phyloP scores from a whole-genome alignment of 805 yeast species.

The Tetrapisispora namnaoensis region DNA sequence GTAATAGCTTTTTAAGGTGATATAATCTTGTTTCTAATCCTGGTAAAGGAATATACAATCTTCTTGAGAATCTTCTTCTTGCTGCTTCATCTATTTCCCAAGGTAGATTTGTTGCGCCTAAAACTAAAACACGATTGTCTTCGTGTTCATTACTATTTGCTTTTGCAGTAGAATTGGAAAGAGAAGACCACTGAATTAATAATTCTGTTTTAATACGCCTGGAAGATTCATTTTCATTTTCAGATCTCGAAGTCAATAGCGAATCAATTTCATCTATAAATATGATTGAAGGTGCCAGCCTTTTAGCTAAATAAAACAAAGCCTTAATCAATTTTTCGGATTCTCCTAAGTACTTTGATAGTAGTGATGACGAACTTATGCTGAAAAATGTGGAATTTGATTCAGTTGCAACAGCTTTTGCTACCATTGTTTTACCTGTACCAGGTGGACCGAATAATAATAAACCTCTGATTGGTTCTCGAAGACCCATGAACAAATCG shows the following conservation, averaged over 20 bases:
- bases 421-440: conserved; percentile 96
- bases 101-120: conserved; percentile 93
- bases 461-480: conserved; percentile 97
- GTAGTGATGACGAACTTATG: conserved; percentile 81
- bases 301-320: conserved; percentile 73
- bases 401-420: conserved; percentile 95
- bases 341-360: conserved; percentile 76
- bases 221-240: conserved; percentile 77
- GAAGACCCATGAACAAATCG: conserved; percentile 78
- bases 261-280: conserved; percentile 97
- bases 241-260: conserved; percentile 67
- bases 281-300: conserved; percentile 84
- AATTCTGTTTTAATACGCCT: conserved; percentile 90
- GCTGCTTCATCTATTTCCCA: conserved; percentile 99
- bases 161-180: conserved; percentile 80
- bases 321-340: conserved; percentile 90
- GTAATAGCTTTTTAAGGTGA: conserved; percentile 61
- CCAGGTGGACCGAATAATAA: conserved; percentile 96
- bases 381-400: conserved; percentile 89
- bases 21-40: conserved; percentile 71
- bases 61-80: conserved; percentile 79
- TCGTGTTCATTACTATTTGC: conserved; percentile 30
- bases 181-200: conserved; percentile 88
- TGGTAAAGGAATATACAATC: conserved; percentile 92
- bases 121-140: conserved; percentile 64